phyloP scores from a whole-genome alignment of 257 asterid genomes.

The Fraxinus anomala region DNA sequence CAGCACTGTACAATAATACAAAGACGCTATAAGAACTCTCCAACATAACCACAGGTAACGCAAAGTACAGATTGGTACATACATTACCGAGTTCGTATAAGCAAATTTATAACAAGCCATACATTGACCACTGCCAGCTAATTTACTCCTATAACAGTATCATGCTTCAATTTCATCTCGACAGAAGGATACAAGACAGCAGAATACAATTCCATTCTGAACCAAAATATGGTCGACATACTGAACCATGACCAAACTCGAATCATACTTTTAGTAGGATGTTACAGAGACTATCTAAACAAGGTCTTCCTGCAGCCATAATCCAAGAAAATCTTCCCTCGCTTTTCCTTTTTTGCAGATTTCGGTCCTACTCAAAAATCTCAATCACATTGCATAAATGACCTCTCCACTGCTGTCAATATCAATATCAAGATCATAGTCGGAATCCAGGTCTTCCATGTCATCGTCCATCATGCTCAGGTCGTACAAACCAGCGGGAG shows the following conservation, averaged over 20 bases:
- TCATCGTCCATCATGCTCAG: constrained; percentile 87
- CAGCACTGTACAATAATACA: neutral
- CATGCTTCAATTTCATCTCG: neutral
- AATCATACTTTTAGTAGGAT: neutral
- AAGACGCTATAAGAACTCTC: neutral
- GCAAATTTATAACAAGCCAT: constrained; percentile 2
- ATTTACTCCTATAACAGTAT: constrained; percentile 1
- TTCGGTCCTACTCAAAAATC: neutral
- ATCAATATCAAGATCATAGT: constrained; percentile 84
- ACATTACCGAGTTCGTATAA: neutral
- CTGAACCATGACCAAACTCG: neutral
- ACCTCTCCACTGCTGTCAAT: constrained; percentile 98
- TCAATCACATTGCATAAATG: constrained; percentile 71
- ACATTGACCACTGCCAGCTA: neutral
- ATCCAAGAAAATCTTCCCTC: neutral
- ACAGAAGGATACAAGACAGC: neutral
- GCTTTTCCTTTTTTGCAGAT: neutral
- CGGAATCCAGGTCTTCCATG: constrained; percentile 85
- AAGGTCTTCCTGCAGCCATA: constrained; percentile 4
- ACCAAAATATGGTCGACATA: neutral
- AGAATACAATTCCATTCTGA: neutral
- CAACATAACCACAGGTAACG: neutral
- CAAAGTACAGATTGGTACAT: neutral
- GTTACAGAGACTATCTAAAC: neutral
- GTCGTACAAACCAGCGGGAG: constrained; percentile 67